A percentile compares a stretch with the other conserved stretches of the same genome.
phyloP scores from a whole-genome alignment of 768 basidiomycete species.

The Leccinum variicolor region DNA sequence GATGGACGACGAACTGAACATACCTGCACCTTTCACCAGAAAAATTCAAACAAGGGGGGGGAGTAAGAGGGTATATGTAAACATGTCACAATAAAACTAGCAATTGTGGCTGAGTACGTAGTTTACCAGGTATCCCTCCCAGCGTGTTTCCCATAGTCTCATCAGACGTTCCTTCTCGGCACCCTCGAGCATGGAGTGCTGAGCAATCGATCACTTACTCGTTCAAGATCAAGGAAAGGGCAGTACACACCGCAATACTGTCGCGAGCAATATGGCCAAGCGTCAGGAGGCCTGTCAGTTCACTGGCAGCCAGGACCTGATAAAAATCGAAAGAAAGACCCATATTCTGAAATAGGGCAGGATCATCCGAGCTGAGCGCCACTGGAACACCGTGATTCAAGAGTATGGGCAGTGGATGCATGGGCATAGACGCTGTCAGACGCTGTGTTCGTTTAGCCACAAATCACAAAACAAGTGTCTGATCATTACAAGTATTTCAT shows the following conservation, averaged over 20 bases:
- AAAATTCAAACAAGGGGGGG: neutral
- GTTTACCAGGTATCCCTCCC: slow-evolving; percentile 44
- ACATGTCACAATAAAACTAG: slow-evolving; percentile 20
- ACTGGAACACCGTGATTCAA: slow-evolving; percentile 73
- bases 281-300: slow-evolving; percentile 60
- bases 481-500: slow-evolving; percentile 62
- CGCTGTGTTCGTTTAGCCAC: slow-evolving; percentile 39
- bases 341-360: slow-evolving; percentile 73
- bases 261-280: slow-evolving; percentile 62
- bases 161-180: slow-evolving; percentile 46
- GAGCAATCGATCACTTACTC: slow-evolving; percentile 1
- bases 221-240: neutral
- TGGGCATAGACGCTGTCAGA: slow-evolving; percentile 74
- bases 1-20: slow-evolving; percentile 29
- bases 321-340: slow-evolving; percentile 77
- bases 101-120: slow-evolving; percentile 7
- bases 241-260: slow-evolving; percentile 50
- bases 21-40: slow-evolving; percentile 26
- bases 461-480: neutral
- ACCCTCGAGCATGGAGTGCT: slow-evolving; percentile 52
- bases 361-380: slow-evolving; percentile 72
- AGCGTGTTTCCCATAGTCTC: slow-evolving; percentile 43
- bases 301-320: slow-evolving; percentile 71
- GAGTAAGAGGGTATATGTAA: slow-evolving; percentile 14
- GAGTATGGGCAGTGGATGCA: slow-evolving; percentile 71